A percentile compares a stretch with the other conserved stretches of the same genome.
Conservation (phyloP, 352 stramenopile genomes). For the Phytopythium delawarense region DNA sequence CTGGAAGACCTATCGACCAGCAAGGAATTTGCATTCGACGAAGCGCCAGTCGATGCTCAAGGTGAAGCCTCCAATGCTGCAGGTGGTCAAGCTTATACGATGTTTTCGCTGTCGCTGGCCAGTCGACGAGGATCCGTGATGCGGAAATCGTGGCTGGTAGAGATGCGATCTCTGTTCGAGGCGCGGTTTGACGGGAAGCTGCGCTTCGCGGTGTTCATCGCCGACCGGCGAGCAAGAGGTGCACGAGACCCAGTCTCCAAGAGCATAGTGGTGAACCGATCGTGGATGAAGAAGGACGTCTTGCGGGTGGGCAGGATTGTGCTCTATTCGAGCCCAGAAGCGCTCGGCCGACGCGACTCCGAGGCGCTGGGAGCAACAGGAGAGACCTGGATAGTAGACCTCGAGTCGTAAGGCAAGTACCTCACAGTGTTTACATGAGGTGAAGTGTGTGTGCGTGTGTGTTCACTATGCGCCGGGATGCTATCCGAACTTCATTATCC, state of each 20-base stretch:
- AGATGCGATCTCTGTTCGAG: slow-evolving; percentile 19
- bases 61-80: background rate
- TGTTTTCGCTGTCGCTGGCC: slow-evolving; percentile 26
- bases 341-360: background rate
- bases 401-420: background rate
- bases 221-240: slow-evolving; percentile 20
- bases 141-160: slow-evolving; percentile 22
- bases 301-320: slow-evolving; percentile 29
- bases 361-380: background rate
- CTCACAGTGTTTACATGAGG: background rate
- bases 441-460: background rate
- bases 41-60: background rate
- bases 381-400: slow-evolving; percentile 5
- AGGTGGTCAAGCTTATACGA: slow-evolving; percentile 1
- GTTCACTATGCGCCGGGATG: background rate
- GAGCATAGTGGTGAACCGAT: slow-evolving; percentile 15
- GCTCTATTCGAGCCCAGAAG: slow-evolving; percentile 17
- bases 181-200: slow-evolving; percentile 15
- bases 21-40: background rate
- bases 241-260: slow-evolving; percentile 27
- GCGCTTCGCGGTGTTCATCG: slow-evolving; percentile 29
- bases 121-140: slow-evolving; percentile 40
- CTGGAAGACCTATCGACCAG: slow-evolving; percentile 15
- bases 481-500: slow-evolving; percentile 14
- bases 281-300: slow-evolving; percentile 32